phyloP scores from a whole-genome alignment of 495 filamentous ascomycete species.

The Talaromyces wortmannii region DNA sequence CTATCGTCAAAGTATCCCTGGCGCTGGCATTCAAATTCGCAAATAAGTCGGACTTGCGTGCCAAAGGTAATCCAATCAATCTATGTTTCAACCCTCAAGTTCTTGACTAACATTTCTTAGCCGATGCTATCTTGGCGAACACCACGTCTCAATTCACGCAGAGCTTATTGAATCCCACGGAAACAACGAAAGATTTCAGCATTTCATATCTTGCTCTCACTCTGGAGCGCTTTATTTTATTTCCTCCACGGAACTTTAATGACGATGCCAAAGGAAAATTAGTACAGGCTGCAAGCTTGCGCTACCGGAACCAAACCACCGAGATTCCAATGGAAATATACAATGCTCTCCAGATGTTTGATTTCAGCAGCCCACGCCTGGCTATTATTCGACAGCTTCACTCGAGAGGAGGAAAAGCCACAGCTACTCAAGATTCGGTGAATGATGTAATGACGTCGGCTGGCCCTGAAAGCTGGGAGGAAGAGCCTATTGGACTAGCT shows the following conservation, averaged over 20 bases:
- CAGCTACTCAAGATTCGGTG: slow-evolving; percentile 44
- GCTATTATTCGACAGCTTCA: slow-evolving; percentile 73
- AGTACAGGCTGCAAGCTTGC: slow-evolving; percentile 55
- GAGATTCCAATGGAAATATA: slow-evolving; percentile 65
- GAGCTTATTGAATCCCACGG: slow-evolving; percentile 52
- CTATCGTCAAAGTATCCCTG: slow-evolving; percentile 78
- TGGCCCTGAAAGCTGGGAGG: slow-evolving; percentile 61
- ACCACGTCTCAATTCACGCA: slow-evolving; percentile 69
- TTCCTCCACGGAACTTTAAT: slow-evolving; percentile 75
- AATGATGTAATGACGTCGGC: slow-evolving; percentile 60
- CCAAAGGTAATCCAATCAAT: slow-evolving; percentile 61
- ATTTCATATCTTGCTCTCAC: slow-evolving; percentile 65
- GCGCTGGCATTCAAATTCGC: slow-evolving; percentile 82
- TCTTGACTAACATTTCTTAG: slow-evolving; percentile 38
- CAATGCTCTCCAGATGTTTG: slow-evolving; percentile 65
- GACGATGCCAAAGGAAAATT: slow-evolving; percentile 65
- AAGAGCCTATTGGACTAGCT: slow-evolving; percentile 74
- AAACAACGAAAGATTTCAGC: slow-evolving; percentile 54
- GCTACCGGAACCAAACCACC: slow-evolving; percentile 55
- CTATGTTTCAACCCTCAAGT: background rate
- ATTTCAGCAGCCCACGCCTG: slow-evolving; percentile 58
- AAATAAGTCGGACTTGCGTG: slow-evolving; percentile 70
- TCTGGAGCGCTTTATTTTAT: slow-evolving; percentile 73
- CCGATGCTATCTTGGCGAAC: slow-evolving; percentile 74
- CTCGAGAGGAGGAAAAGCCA: slow-evolving; percentile 58